A percentile compares a stretch with the other conserved stretches of the same genome.
Conservation (phyloP, 805 yeast genomes). For the Wickerhamiella occidentalis region DNA sequence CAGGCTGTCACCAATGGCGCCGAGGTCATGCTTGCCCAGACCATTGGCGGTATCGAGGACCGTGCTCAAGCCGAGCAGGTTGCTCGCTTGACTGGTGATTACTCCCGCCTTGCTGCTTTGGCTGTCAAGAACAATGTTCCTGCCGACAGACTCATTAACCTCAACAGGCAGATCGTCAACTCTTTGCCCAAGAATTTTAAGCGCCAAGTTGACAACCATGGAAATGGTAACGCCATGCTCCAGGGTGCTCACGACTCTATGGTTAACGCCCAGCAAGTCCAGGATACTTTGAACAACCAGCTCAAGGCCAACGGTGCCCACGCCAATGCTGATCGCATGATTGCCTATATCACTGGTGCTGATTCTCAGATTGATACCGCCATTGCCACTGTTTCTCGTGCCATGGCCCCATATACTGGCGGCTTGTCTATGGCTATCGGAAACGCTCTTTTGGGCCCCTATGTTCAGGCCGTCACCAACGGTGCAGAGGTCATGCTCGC, state of each 20-base stretch:
- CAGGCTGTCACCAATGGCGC: constrained; percentile 23
- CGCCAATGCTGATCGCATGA: constrained; percentile 12
- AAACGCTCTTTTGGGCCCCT: constrained; percentile 23
- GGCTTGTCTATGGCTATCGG: constrained; percentile 18
- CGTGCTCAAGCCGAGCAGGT: constrained; percentile 13
- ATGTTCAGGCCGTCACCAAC: constrained; percentile 25
- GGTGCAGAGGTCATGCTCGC: constrained; percentile 15
- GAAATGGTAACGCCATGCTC: constrained; percentile 12
- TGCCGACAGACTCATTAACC: constrained; percentile 14
- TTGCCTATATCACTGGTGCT: constrained; percentile 22
- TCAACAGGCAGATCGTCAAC: constrained; percentile 16
- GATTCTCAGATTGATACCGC: constrained; percentile 27
- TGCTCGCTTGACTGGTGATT: constrained; percentile 18
- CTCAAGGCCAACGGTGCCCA: constrained; percentile 12
- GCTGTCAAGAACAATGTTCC: constrained; percentile 16
- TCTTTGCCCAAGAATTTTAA: constrained; percentile 12
- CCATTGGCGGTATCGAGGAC: constrained; percentile 18
- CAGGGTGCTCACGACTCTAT: constrained; percentile 12
- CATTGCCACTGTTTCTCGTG: constrained; percentile 17
- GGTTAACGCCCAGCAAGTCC: constrained; percentile 18
- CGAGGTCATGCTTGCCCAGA: constrained; percentile 17
- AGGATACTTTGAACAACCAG: constrained; percentile 15
- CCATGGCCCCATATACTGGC: constrained; percentile 17
- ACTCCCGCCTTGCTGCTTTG: constrained; percentile 16
- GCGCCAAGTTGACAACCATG: constrained; percentile 14